Base-by-base conservation (phyloP, 305 asterid species). In the Fraxinus angustifolia region DNA sequence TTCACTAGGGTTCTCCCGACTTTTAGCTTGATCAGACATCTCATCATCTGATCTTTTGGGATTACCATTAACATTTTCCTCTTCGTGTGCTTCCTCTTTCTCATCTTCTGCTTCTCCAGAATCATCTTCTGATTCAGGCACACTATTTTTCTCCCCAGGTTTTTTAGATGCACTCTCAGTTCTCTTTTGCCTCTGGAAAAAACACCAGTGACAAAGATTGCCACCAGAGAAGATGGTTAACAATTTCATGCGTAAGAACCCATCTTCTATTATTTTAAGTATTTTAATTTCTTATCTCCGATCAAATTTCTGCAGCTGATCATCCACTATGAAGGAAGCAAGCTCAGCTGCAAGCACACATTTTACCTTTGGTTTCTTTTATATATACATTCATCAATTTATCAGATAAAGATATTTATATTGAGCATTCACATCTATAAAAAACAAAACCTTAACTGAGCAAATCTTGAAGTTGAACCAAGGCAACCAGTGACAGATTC, bases 1-100 rank as follows among this genome's bases (percentile, higher is more conserved):
- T 65, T 87, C 93, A 81, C 84, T 83, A 82, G 62, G 86, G 77
- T 87, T 89, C 76, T 88, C 91, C 82, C 88, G 94, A 83, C 89
- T 90, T 45, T 84, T 94, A 80, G 91, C 91, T 71, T 86, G 87
- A 35, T 90, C 91, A 82, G 97, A 89, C 86, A 86, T 83, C 87
- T 91, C 99, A 85, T 87, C 94, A 1, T 92, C 94, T 60, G 95
- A 91, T 79, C 35, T 88, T 58, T 90, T 93, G 0, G 83, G 88
- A 60, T 78, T 78, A 70, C 90, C 91, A 81, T 82, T 85, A 30
- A 72, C 84, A 79, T 87, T 86, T 79, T 90, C 82, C 11, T 60
- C 83, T 35, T 82, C 88, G 36, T 81, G 78, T 76, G 80, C 84
- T 80, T 91, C 89, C 81, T 85, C 90, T 70, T 89, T 87, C 75